Conservation (phyloP, 179 eudicot genomes). For the Spergularia azorica region DNA sequence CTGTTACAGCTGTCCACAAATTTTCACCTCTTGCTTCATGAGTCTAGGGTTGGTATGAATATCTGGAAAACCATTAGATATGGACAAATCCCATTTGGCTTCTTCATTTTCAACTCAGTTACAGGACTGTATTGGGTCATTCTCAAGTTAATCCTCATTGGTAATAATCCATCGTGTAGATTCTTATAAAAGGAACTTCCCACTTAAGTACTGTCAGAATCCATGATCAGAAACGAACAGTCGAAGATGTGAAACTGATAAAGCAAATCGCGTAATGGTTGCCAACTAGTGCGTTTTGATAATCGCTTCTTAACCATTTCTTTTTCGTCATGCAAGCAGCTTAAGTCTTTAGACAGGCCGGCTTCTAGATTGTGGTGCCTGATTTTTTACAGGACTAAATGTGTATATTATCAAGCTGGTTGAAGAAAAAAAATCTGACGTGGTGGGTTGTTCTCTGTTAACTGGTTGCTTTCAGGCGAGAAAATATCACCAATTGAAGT, state of each 20-base stretch:
- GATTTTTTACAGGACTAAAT: too few relatives aligned
- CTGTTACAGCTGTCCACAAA: slow-evolving; percentile 15
- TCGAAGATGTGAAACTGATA: neutral
- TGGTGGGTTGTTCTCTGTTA: slow-evolving; percentile 7
- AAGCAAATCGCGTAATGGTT: slow-evolving; percentile 13
- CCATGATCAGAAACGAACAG: neutral
- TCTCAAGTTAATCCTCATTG: neutral
- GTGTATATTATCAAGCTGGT: slow-evolving; percentile 8
- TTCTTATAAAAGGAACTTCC: too few relatives aligned
- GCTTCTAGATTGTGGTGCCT: neutral
- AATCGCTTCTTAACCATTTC: neutral
- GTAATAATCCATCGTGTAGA: too few relatives aligned
- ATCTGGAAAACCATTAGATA: neutral
- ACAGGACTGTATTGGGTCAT: neutral
- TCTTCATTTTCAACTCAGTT: neutral
- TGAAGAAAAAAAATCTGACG: slow-evolving; percentile 18
- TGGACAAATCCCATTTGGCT: neutral
- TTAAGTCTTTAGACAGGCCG: neutral
- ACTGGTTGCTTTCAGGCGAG: slow-evolving; percentile 49
- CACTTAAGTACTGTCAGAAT: slow-evolving; percentile 2
- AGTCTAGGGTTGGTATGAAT: slow-evolving; percentile 1
- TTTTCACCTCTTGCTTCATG: slow-evolving; percentile 7
- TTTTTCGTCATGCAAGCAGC: neutral
- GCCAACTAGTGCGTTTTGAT: neutral
- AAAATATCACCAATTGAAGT: slow-evolving; percentile 85